phyloP scores from a whole-genome alignment of 2,329 filamentous ascomycete species.

The Phyllosticta citrichinensis region DNA sequence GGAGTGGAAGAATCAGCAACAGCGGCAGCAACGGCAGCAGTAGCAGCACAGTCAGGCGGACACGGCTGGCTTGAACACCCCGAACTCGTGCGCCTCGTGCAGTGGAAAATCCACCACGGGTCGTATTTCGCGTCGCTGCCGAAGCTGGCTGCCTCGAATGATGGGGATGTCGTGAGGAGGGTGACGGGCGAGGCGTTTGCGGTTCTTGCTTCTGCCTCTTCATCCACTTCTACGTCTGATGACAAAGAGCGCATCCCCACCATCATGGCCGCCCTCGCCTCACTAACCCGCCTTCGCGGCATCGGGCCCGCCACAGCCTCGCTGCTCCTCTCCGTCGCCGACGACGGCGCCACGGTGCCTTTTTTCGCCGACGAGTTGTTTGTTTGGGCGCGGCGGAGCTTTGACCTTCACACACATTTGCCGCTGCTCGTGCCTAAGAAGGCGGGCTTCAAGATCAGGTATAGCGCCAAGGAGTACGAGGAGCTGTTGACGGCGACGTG shows the following conservation, averaged over 20 bases:
- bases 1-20: no score
- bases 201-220: slow-evolving; percentile 4
- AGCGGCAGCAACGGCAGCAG: no score
- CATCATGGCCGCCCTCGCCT: slow-evolving; percentile 35
- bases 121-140: slow-evolving; percentile 40
- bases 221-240: no score
- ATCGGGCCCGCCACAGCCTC: slow-evolving; percentile 74
- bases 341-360: slow-evolving; percentile 44
- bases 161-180: slow-evolving; percentile 34
- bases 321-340: slow-evolving; percentile 57
- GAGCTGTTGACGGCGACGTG: slow-evolving; percentile 36
- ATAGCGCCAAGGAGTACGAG: slow-evolving; percentile 59
- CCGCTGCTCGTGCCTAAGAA: slow-evolving; percentile 17
- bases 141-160: slow-evolving; percentile 48
- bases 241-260: background rate
- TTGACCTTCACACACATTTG: no score
- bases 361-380: slow-evolving; percentile 79
- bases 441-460: slow-evolving; percentile 51
- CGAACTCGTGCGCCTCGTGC: slow-evolving; percentile 25
- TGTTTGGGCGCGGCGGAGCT: slow-evolving; percentile 49
- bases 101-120: slow-evolving; percentile 39
- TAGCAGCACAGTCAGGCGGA: background rate
- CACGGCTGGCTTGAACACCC: background rate
- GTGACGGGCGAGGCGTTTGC: slow-evolving; percentile 45
- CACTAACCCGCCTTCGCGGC: slow-evolving; percentile 54